Evolutionary conservation across 2,329 filamentous ascomycete genomes (phyloP).

Genomic region (Alternaria postmessia): DNA sequence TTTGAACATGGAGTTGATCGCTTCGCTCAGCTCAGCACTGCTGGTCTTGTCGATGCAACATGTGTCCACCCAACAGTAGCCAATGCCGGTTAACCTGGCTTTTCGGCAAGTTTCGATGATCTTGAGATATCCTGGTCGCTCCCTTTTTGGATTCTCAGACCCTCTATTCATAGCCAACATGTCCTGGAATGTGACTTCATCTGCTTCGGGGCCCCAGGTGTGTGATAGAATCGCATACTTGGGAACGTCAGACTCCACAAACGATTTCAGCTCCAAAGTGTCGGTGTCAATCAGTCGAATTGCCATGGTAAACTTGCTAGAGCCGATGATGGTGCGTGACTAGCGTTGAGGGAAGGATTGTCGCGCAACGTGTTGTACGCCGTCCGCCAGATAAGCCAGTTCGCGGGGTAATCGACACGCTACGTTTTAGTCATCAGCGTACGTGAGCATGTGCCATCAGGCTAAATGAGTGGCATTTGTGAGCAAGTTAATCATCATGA

Average conservation of each 20-base stretch:
- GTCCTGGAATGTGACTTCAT: background rate
- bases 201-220: background rate
- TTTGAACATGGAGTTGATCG: background rate
- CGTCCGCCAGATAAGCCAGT: background rate
- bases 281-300: background rate
- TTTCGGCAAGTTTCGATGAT: background rate
- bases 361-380: background rate
- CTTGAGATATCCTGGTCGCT: background rate
- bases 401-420: background rate
- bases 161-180: background rate
- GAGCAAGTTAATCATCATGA: rapidly evolving
- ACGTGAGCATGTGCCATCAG: background rate
- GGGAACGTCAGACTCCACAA: background rate
- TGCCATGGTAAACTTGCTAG: background rate
- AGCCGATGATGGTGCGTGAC: background rate
- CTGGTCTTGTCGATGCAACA: background rate
- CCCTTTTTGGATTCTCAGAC: background rate
- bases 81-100: background rate
- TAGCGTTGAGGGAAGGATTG: background rate
- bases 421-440: background rate
- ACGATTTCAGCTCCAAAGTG: background rate
- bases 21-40: background rate
- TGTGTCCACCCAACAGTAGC: background rate
- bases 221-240: background rate
- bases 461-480: background rate